Conservation (phyloP, 352 stramenopile genomes). For the Thraustotheca clavata region DNA sequence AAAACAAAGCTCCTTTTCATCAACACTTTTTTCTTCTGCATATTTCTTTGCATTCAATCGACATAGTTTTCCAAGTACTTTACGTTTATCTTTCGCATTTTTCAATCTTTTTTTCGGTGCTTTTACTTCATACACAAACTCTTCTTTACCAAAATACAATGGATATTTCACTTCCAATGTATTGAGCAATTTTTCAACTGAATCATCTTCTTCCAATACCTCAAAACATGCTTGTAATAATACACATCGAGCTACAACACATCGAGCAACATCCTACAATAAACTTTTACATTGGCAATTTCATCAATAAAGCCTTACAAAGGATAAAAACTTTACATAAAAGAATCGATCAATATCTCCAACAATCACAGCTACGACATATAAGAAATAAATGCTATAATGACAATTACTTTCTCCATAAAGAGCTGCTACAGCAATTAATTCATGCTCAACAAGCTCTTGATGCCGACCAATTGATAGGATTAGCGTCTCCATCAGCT, state of each 20-base stretch:
- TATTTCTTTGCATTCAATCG: not conserved
- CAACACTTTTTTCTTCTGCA: not conserved
- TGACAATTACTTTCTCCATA: slow-evolving; percentile 10
- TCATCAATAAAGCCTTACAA: not conserved
- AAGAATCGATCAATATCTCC: slow-evolving; percentile 8
- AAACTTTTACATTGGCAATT: not conserved
- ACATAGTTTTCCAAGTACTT: not conserved
- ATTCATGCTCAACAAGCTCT: slow-evolving; percentile 1
- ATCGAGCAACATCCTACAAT: not conserved
- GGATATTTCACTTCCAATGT: not conserved
- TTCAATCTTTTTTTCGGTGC: not conserved
- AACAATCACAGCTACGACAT: not conserved
- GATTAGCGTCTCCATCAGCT: too few relatives aligned
- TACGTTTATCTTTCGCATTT: slow-evolving; percentile 8
- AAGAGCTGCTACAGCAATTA: not conserved
- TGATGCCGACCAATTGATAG: slow-evolving; percentile 3
- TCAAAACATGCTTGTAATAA: slow-evolving; percentile 4
- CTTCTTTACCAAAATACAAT: not conserved
- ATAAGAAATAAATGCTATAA: not conserved
- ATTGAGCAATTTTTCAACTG: not conserved
- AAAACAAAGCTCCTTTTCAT: not conserved
- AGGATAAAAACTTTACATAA: slow-evolving; percentile 4
- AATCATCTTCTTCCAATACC: not conserved
- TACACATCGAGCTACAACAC: slow-evolving; percentile 6
- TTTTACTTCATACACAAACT: not conserved